Conservation (phyloP, 169 alveolate species). For the Eimeria necatrix region DNA sequence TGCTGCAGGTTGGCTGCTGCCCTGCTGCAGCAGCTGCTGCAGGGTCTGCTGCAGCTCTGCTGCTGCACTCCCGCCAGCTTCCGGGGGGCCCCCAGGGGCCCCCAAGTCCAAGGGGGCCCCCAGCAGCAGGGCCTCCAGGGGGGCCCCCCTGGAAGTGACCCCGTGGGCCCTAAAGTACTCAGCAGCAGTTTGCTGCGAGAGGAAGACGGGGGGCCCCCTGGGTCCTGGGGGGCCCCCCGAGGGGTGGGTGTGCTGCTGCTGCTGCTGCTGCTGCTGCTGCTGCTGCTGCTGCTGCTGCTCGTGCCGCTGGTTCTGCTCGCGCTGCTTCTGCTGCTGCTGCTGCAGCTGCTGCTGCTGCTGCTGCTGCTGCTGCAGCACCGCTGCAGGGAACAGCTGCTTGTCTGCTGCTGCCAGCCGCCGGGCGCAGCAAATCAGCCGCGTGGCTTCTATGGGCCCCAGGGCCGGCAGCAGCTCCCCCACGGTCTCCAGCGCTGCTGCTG, state of each 20-base stretch:
- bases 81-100: neutral
- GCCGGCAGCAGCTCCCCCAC: slow-evolving; percentile 36
- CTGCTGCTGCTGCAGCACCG: slow-evolving; percentile 49
- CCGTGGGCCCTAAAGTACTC: neutral
- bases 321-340: slow-evolving; percentile 27
- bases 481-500: neutral
- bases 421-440: slow-evolving; percentile 18
- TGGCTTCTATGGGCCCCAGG: slow-evolving; percentile 24
- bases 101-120: neutral
- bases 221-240: neutral
- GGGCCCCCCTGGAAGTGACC: neutral
- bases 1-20: neutral
- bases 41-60: slow-evolving; percentile 43
- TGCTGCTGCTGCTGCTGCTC: too few relatives aligned
- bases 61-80: neutral
- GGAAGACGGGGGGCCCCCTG: neutral
- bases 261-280: too few relatives aligned
- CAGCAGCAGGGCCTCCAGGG: neutral
- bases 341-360: neutral
- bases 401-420: slow-evolving; percentile 48
- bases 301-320: neutral
- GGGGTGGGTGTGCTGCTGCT: neutral
- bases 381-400: slow-evolving; percentile 7
- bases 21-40: slow-evolving; percentile 4
- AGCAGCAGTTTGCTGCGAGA: neutral